Evolutionary conservation across 2,329 filamentous ascomycete species (phyloP), one percentile per base, ranked within the genome.

Genomic region (Talaromyces verruculosus): DNA sequence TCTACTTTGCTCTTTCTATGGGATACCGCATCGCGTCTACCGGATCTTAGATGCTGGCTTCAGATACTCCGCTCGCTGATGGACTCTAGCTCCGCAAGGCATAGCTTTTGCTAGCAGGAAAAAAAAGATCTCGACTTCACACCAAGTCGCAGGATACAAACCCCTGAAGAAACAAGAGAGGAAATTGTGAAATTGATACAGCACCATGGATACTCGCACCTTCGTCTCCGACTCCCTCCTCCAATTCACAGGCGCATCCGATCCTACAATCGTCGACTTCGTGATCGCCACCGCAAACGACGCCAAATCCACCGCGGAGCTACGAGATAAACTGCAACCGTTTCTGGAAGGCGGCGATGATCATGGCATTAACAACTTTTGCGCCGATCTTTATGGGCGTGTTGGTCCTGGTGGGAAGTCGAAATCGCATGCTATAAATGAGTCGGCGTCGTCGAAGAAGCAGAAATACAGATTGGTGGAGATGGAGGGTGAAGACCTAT

Each of bases 211-310:
- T 58, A 73, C 76, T 66, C 74, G 74, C 63, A 77, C 75, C 15
- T 80, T 80, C 65, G 73, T 80, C n/a, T 84, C 82, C 61, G 83
- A 85, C 71, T 80, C 82, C 64, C 78, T 85, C 64, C 78, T 84
- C 69, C 81, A 80, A 65, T 78, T 87, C 61, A 83, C 84, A 43
- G 84, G 84, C 68, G 84, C 82, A 58, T 85, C 84, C 45, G 85
- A 87, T 67, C 77, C 82, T 41, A 85, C 85, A 61, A 79, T 85
- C 60, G 76, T 87, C 67, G 85, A 87, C 75, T 87, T 86, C 69
- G 80, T 87, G 28, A 80, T 85, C 64, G 82, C 83, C 51, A 85
- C 84, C 17, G 84, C 85, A 10, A 77, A 76, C 69, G 79, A 80
- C 25, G 80, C 82, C 51, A 84, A 83, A 70, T 84, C 82, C 1